Percentiles rank a stretch among this genome's conserved stretches.
phyloP scores from a whole-genome alignment of 192 early-diverging fungal genomes.

The Phlyctochytrium planicorne region DNA sequence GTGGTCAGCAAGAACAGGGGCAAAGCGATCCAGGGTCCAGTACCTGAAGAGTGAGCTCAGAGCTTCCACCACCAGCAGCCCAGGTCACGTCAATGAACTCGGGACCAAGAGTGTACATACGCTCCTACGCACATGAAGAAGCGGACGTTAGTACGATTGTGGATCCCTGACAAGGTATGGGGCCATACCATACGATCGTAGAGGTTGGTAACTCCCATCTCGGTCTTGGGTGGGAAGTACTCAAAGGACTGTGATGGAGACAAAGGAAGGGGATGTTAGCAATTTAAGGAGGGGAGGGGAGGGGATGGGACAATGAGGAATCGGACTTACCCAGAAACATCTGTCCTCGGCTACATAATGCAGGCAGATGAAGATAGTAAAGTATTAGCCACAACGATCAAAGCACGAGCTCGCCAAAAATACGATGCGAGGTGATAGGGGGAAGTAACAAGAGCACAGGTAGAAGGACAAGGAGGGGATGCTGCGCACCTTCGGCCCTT shows the following conservation, averaged over 20 bases:
- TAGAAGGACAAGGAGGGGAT: neutral
- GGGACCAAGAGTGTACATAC: constrained; percentile 92
- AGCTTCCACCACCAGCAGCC: constrained; percentile 89
- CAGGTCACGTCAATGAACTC: constrained; percentile 97
- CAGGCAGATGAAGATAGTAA: too few species aligned
- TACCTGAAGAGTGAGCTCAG: constrained; percentile 87
- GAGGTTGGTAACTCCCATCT: constrained; percentile 89
- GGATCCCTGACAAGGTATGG: neutral
- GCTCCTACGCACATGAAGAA: constrained; percentile 51
- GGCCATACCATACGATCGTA: constrained; percentile 85
- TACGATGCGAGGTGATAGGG: neutral
- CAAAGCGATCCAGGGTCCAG: neutral
- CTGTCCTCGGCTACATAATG: constrained; percentile 40
- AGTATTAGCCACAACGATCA: too few species aligned
- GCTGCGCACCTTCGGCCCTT: constrained; percentile 32
- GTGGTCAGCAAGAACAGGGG: neutral
- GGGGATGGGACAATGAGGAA: neutral
- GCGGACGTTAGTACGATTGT: too few species aligned
- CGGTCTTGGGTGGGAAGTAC: constrained; percentile 99
- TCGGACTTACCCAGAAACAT: constrained; percentile 41
- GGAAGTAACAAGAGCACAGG: constrained; percentile 1
- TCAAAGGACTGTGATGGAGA: constrained; percentile 73
- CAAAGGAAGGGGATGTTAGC: neutral
- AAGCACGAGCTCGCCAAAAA: too few species aligned
- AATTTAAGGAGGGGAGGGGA: neutral